These are phyloP conservation scores for Colletotrichum nymphaeae DNA, from an alignment of 2,329 filamentous ascomycete genomes.

Conservation along the genomic window DNA sequence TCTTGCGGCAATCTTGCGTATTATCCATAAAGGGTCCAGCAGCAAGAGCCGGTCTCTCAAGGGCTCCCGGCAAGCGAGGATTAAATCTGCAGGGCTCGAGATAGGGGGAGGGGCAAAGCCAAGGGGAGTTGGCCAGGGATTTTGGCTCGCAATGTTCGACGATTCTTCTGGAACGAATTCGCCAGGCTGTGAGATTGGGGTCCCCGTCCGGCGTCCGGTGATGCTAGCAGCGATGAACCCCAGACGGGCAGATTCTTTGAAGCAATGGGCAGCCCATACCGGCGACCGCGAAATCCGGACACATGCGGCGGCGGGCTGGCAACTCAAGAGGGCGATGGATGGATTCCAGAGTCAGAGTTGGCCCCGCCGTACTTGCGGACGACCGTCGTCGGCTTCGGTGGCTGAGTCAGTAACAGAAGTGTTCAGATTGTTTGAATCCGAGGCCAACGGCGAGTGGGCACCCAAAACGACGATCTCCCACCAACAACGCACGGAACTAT, in stretches of 20 bases:
- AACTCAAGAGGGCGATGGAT: slow-evolving; percentile 18
- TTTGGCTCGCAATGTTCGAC: slow-evolving; percentile 23
- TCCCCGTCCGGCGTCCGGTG: slow-evolving; percentile 16
- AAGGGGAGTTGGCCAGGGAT: slow-evolving; percentile 22
- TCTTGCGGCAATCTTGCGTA: slow-evolving; percentile 31
- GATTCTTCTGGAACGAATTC: slow-evolving; percentile 32
- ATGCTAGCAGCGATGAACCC: slow-evolving; percentile 26
- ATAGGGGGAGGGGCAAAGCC: slow-evolving; percentile 34
- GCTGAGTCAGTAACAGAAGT: slow-evolving; percentile 32
- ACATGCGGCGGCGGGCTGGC: slow-evolving; percentile 10
- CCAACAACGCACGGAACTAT: slow-evolving; percentile 11
- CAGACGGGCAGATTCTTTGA: slow-evolving; percentile 19
- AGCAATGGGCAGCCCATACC: slow-evolving; percentile 13
- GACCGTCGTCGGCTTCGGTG: slow-evolving; percentile 12
- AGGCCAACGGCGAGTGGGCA: neutral
- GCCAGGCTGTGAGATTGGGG: neutral
- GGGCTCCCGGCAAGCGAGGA: slow-evolving; percentile 31
- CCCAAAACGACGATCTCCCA: slow-evolving; percentile 25
- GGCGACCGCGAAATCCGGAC: slow-evolving; percentile 14
- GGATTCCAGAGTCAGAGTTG: slow-evolving; percentile 4
- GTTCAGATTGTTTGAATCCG: slow-evolving; percentile 12
- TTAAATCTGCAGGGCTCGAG: slow-evolving; percentile 26
- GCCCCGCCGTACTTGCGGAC: neutral
- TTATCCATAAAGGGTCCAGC: slow-evolving; percentile 31
- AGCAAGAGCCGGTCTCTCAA: slow-evolving; percentile 19